Evolutionary conservation across 495 filamentous ascomycete genomes (phyloP), one percentile per base, ranked within the genome.

Genomic region (Lichenothelia convexa): DNA sequence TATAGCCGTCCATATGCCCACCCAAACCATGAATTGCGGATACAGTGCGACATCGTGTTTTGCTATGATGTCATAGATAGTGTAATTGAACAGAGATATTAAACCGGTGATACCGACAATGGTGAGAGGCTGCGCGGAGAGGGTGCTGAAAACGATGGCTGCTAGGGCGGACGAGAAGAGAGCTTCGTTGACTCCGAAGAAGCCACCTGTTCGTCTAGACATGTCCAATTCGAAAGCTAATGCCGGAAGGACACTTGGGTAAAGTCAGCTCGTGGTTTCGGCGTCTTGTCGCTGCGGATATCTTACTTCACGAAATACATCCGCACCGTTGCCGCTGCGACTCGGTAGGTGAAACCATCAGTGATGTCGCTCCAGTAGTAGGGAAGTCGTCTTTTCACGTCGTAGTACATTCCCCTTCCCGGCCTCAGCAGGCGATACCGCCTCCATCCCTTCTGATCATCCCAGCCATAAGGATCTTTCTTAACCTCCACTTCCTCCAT

Each of bases 231-330:
- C 40, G 47, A 64, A 64, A 13, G 61, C 61, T 2, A 64, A 46
- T 2, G 61, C 61, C 13, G 61, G 61, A 3, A 64, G 42, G n/a
- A 64, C 52, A 39, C 61, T 33, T 9, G 31, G 16, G 11, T 11
- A 1, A 1, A 29, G 15, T 29, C 2, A 46, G 22, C 2, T 7
- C 17, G 29, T 19, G 34, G 11, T 13, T 36, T 12, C 30, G n/a
- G 32, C 11, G 32, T n/a, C n/a, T n/a, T n/a, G n/a, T n/a, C n/a
- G n/a, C n/a, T n/a, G n/a, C n/a, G n/a, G 32, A 15, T 3, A 9
- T 20, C 50, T 43, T 43, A 59, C 55, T 59, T 64, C 36, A 56
- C 57, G 44, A 64, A 64, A 45, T 59, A 63, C 43, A 64, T 64
- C 18, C 53, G 49, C 1, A 63, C 47, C 1, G 56, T 57, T 17